Percentiles rank a stretch among this genome's conserved stretches.
Conservation (phyloP, 1,139 yeast species). For the Blastobotrys serpentis region DNA sequence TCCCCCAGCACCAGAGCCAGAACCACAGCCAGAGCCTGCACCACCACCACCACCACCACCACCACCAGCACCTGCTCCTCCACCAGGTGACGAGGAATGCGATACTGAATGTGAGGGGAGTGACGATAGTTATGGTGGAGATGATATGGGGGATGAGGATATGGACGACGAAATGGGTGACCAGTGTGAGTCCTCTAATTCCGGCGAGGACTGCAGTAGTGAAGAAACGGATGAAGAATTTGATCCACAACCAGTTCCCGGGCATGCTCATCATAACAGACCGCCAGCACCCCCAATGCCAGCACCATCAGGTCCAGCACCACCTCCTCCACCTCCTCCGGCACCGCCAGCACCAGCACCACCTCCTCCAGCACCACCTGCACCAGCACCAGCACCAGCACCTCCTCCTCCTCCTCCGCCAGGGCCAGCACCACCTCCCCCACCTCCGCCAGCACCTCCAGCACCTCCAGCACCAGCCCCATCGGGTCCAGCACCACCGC, state of each 20-base stretch:
- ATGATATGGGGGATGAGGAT: too few species aligned
- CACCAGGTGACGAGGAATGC: too few species aligned
- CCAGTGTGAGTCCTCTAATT: too few species aligned
- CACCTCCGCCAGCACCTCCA: neutral
- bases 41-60: neutral
- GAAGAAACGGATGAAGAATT: conserved; percentile 1
- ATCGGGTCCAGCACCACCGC: neutral
- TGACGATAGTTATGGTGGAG: too few species aligned
- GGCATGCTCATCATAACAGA: neutral
- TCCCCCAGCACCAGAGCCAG: neutral
- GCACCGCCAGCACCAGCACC: neutral
- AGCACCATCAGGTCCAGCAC: conserved; percentile 13
- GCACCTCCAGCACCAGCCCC: neutral
- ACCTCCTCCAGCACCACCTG: conserved; percentile 5
- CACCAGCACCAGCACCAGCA: neutral
- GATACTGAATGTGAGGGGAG: too few species aligned
- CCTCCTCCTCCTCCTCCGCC: neutral
- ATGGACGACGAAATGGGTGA: too few species aligned
- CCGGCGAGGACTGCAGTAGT: too few species aligned
- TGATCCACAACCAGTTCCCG: conserved; percentile 18
- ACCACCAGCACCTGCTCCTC: neutral
- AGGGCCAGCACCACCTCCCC: neutral
- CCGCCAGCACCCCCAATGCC: conserved; percentile 18
- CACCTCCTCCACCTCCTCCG: conserved; percentile 13
- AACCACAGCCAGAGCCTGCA: neutral